phyloP scores from a whole-genome alignment of 352 stramenopile genomes.

The Pythium utonaiense region DNA sequence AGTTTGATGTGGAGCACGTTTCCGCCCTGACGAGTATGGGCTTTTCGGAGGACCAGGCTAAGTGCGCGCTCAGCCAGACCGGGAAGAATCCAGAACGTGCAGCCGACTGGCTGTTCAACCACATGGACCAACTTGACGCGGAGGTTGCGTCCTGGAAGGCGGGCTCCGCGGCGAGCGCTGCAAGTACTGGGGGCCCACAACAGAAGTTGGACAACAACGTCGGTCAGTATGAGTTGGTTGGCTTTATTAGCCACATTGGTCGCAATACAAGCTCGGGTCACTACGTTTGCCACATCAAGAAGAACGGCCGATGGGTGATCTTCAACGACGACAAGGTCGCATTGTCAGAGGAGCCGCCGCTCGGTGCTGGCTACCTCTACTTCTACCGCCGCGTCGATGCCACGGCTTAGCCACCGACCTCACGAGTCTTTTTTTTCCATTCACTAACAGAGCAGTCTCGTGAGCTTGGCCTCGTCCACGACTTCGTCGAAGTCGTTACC shows the following conservation, averaged over 20 bases:
- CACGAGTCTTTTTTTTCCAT: background rate
- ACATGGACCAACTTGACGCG: conserved; percentile 94
- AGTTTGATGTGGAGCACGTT: conserved; percentile 78
- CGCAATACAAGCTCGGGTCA: conserved; percentile 97
- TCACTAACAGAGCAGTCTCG: conserved; percentile 44
- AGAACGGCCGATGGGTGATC: conserved; percentile 96
- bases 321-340: conserved; percentile 99
- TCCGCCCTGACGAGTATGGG: conserved; percentile 81
- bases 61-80: conserved; percentile 91
- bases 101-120: conserved; percentile 98
- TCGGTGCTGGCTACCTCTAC: conserved; percentile 96
- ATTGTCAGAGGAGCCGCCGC: conserved; percentile 90
- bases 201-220: conserved; percentile 59
- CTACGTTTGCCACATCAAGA: conserved; percentile 98
- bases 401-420: background rate
- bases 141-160: conserved; percentile 87
- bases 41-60: conserved; percentile 88
- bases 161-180: conserved; percentile 10
- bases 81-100: conserved; percentile 90
- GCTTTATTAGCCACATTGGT: conserved; percentile 98
- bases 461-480: conserved; percentile 62
- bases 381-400: conserved; percentile 79
- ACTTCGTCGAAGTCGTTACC: conserved; percentile 83
- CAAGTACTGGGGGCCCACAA: conserved; percentile 16
- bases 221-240: conserved; percentile 92